Evolutionary conservation across 75 land plant species (phyloP).

Genomic region (Picea sitchensis): DNA sequence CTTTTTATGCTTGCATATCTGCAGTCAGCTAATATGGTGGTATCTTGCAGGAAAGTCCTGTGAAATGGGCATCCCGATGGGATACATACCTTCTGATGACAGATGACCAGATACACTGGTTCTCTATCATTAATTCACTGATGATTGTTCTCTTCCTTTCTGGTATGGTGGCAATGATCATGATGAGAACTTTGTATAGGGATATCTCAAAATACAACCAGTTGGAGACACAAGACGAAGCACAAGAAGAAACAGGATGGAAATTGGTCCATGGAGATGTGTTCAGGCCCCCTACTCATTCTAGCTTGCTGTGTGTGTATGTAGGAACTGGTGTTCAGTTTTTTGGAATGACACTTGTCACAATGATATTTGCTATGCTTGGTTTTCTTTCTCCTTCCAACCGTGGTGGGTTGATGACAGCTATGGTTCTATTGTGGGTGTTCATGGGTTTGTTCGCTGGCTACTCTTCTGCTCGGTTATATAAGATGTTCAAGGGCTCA

Average conservation of each 20-base stretch:
- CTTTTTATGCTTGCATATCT: not conserved
- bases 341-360: conserved; percentile 52
- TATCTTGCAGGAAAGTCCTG: conserved; percentile 44
- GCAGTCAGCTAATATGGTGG: not conserved
- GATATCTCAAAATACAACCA: conserved; percentile 77
- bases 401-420: conserved; percentile 55
- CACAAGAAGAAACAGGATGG: conserved; percentile 84
- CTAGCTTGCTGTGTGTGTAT: conserved; percentile 48
- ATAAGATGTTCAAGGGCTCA: conserved; percentile 49
- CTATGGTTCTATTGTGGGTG: conserved; percentile 51
- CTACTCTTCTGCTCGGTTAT: conserved; percentile 39
- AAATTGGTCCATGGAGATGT: conserved; percentile 71
- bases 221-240: conserved; percentile 70
- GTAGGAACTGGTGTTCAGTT: conserved; percentile 61
- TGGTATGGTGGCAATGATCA: conserved; percentile 86
- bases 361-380: conserved; percentile 52
- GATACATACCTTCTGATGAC: conserved; percentile 69
- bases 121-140: conserved; percentile 65
- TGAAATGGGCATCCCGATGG: conserved; percentile 81
- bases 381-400: conserved; percentile 55
- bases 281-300: conserved; percentile 39
- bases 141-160: conserved; percentile 74
- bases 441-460: conserved; percentile 58
- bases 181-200: conserved; percentile 75
- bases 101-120: conserved; percentile 77